Conservation (phyloP, 1,284 basidiomycete species). For the Ganoderma sinense region DNA sequence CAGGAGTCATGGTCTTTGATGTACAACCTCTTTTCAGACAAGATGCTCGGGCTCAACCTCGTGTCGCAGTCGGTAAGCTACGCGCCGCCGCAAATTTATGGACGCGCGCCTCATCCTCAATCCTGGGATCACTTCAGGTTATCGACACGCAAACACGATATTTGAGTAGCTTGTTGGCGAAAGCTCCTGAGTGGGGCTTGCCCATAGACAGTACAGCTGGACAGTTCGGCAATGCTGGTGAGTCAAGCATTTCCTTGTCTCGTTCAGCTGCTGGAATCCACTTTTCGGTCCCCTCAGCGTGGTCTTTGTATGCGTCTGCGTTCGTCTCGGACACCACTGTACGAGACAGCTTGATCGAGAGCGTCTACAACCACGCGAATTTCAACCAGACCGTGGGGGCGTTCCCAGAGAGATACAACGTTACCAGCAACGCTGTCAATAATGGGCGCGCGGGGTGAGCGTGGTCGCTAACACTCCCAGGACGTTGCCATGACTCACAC, state of each 20-base stretch:
- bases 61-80: slow-evolving; percentile 32
- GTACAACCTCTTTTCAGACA: slow-evolving; percentile 74
- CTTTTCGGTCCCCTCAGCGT: slow-evolving; percentile 24
- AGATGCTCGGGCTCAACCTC: slow-evolving; percentile 48
- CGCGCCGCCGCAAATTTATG: not conserved
- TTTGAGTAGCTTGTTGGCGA: slow-evolving; percentile 14
- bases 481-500: not conserved
- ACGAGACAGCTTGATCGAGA: slow-evolving; percentile 31
- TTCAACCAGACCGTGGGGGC: slow-evolving; percentile 31
- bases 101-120: not conserved
- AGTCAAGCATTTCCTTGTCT: slow-evolving; percentile 3
- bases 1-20: slow-evolving; percentile 61
- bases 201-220: slow-evolving; percentile 28
- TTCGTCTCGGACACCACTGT: slow-evolving; percentile 28
- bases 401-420: slow-evolving; percentile 33
- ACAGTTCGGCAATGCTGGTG: slow-evolving; percentile 23
- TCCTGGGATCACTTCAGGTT: slow-evolving; percentile 5
- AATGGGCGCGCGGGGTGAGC: slow-evolving; percentile 31
- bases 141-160: slow-evolving; percentile 18
- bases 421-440: slow-evolving; percentile 14
- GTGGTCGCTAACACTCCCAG: not conserved
- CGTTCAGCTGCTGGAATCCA: too few species aligned
- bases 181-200: slow-evolving; percentile 22
- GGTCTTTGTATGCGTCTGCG: slow-evolving; percentile 37
- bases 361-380: slow-evolving; percentile 32